A percentile compares a stretch with the other conserved stretches of the same genome.
Conservation (phyloP, 805 yeast species). For the Wickerhamiella siamensis region DNA sequence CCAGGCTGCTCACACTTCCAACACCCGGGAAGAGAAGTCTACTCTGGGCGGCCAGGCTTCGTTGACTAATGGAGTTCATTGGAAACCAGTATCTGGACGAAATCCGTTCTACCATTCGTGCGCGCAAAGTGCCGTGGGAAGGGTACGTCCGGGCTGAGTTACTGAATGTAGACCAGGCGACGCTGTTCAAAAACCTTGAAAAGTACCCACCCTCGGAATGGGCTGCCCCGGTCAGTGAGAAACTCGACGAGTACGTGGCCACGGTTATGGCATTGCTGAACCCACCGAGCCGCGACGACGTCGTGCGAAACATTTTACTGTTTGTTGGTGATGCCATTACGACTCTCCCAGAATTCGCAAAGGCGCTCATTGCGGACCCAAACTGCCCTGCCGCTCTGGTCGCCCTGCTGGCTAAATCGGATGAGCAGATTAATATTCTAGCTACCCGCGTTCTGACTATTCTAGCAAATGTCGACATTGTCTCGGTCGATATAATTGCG, state of each 20-base stretch:
- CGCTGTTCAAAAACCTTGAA: slow-evolving; percentile 39
- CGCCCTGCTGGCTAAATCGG: slow-evolving; percentile 37
- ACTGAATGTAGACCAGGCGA: slow-evolving; percentile 54
- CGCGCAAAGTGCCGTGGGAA: slow-evolving; percentile 84
- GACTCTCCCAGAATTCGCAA: slow-evolving; percentile 19
- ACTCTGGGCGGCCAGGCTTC: too few relatives aligned
- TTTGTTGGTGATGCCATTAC: slow-evolving; percentile 40
- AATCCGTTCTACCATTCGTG: slow-evolving; percentile 43
- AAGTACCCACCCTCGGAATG: slow-evolving; percentile 28
- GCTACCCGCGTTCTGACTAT: slow-evolving; percentile 40
- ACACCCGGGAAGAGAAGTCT: too few relatives aligned
- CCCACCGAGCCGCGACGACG: slow-evolving; percentile 44
- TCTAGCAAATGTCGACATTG: slow-evolving; percentile 27
- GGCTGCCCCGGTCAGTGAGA: slow-evolving; percentile 22
- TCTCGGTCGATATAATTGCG: slow-evolving; percentile 26
- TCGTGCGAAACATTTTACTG: slow-evolving; percentile 49
- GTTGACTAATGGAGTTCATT: slow-evolving; percentile 4
- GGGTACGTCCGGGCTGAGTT: slow-evolving; percentile 66
- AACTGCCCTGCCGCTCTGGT: slow-evolving; percentile 29
- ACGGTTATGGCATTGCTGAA: slow-evolving; percentile 41
- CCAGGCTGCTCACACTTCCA: too few relatives aligned
- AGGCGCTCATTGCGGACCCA: slow-evolving; percentile 32
- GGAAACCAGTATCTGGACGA: slow-evolving; percentile 24
- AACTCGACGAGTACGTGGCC: slow-evolving; percentile 38
- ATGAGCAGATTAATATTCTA: slow-evolving; percentile 42